Base-by-base conservation (phyloP, 2,329 filamentous ascomycete genomes). In the Setomelanomma holmii region DNA sequence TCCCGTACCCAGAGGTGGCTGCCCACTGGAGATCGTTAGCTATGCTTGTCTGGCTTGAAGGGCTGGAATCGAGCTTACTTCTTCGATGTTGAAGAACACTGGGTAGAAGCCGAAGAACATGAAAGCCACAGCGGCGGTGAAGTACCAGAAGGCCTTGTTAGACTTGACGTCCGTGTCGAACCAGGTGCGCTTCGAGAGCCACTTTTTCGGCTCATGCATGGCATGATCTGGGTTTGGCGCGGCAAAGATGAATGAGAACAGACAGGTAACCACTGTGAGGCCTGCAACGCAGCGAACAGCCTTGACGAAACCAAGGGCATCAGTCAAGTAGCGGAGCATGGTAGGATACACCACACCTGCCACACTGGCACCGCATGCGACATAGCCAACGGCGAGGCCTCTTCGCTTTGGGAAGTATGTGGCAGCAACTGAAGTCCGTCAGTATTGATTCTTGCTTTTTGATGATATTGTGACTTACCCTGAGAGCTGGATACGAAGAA, bases 41-140 rank as follows among this genome's bases (percentile, higher is more conserved):
- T 34, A 12, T 40, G n/a, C 40, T 16, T 5, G 30, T 16, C n/a
- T 2, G 30, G 16, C n/a, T 2, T 10, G 1, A 23, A 39, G 2
- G 30, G 12, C 16, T 10, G 30, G 12, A 17, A 11, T 20, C 17
- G 42, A 62, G n/a, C 68, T 53, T 63, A 75, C 75, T 65, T 82
- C 80, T 62, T 82, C 79, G 23, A 82, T 74, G 53, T 80, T 81
- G 72, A 82, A 82, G 68, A 82, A 81, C 17, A 82, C 68, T 3
- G 78, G 76, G 54, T 82, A 82, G 63, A 82, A 82, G 19, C 80
- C 80, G 42, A 81, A 74, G 70, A 82, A 82, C 40, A 82, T 68
- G 55, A 79, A 78, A 1, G 74, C 70, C n/a, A 81, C 75, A 4
- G 74, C 69, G 1, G 74, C 76, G 19, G 74, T 75, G 54, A 80